Evolutionary conservation across 2,329 filamentous ascomycete species (phyloP), one percentile per base, ranked within the genome.

Genomic region (Xylaria multiplex): DNA sequence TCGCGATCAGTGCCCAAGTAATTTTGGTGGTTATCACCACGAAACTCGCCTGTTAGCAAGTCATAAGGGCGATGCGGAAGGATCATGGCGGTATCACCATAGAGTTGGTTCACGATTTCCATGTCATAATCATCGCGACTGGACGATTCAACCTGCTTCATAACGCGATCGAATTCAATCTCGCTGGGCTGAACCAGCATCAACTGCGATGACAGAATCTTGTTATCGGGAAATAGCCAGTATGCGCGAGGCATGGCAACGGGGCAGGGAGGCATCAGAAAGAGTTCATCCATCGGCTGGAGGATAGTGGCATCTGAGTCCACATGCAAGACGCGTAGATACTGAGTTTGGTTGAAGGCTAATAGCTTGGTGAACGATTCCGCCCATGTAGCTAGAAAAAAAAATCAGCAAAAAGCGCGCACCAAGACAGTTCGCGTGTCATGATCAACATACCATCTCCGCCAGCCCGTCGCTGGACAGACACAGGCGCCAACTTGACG

Each of bases 181-280:
- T 79, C 74, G 2, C 84, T 86, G 0, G 90, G 90, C 54, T 88
- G 80, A 48, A 91, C 79, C 3, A 91, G 83, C 75, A 91, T 84
- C 46, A 91, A 73, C 48, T 89, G 83, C 2, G 87, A 88, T 0
- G 88, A 87, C 11, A 92, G 81, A 2, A 83, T 81, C 68, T 82
- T 81, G 8, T 80, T 80, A 0, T 82, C 79, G 0, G 85, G 85
- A 5, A 85, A 81, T 1, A 88, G 80, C 90, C 90, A 93, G 76
- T 93, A 92, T 8, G 90, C 91, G 37, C 88, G 85, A 1, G 90
- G 89, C 85, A 92, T 89, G 2, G 90, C 90, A 3, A 90, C 83
- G 0, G 85, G 80, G 1, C 85, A 83, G 1, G 80, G 75, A 0
- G 90, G 91, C 1, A 91, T 80, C 32, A 90, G 83, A 78, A 93